Percentiles rank a stretch among this genome's conserved stretches.
Evolutionary conservation across 495 filamentous ascomycete genomes (phyloP).

Genomic region (Pseudoneurospora amorphoporcata): DNA sequence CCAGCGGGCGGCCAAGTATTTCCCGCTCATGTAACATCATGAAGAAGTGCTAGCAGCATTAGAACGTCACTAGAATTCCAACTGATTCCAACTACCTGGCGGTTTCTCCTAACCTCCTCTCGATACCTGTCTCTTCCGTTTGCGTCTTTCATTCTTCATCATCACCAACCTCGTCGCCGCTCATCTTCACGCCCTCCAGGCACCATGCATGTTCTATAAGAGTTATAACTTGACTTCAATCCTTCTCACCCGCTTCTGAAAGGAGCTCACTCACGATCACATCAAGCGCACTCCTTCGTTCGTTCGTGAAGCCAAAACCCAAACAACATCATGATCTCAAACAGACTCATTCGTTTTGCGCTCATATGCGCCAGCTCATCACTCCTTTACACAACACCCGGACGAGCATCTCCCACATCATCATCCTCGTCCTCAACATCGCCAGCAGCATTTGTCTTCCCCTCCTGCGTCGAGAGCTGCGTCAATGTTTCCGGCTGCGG

Average conservation of each 20-base stretch:
- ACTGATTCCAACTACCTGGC: neutral
- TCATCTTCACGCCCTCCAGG: neutral
- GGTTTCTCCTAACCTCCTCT: neutral
- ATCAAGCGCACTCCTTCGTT: neutral
- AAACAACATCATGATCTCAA: neutral
- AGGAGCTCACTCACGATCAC: neutral
- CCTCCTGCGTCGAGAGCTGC: constrained; percentile 19
- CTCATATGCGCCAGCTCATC: neutral
- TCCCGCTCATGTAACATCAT: neutral
- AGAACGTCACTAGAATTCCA: neutral
- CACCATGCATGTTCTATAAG: neutral
- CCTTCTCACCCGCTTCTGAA: neutral
- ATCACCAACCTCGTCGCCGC: neutral
- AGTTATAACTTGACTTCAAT: neutral
- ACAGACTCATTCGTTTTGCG: neutral
- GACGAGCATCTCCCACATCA: neutral
- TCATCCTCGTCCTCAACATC: neutral
- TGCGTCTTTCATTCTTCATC: neutral
- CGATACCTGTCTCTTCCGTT: neutral
- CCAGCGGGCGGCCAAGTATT: neutral
- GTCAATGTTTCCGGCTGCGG: constrained; percentile 10
- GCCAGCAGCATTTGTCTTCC: constrained; percentile 2
- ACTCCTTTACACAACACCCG: neutral
- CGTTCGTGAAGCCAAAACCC: neutral
- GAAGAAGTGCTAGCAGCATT: neutral